Conservation (phyloP, 768 basidiomycete genomes). For the Lentinula raphanica region DNA sequence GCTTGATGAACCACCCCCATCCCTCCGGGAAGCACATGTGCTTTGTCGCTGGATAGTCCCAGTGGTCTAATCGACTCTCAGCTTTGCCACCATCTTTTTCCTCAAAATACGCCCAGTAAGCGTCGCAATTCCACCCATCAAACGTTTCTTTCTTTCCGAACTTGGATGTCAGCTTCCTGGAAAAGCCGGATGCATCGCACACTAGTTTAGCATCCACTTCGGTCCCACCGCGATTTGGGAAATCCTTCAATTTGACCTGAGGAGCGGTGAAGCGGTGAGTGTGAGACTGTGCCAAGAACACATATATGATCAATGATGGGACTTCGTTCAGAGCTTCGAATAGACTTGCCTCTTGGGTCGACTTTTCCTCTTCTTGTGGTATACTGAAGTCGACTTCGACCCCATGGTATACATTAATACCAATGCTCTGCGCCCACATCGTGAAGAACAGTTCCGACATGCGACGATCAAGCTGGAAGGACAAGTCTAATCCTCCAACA, state of each 20-base stretch:
- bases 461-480: constrained; percentile 9
- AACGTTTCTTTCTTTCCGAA: constrained; percentile 6
- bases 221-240: not conserved
- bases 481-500: constrained; percentile 1
- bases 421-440: constrained; percentile 11
- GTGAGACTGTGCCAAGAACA: not conserved
- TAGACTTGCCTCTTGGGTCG: constrained; percentile 2
- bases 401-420: constrained; percentile 12
- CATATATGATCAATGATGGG: not conserved
- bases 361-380: not conserved
- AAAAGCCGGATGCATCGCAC: constrained; percentile 8
- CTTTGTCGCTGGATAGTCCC: constrained; percentile 4
- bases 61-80: not conserved
- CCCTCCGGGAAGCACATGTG: constrained; percentile 14
- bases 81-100: constrained; percentile 6
- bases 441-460: constrained; percentile 14
- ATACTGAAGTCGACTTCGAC: constrained; percentile 8
- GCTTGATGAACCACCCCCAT: constrained; percentile 12
- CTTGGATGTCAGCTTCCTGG: not conserved
- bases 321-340: not conserved
- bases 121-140: constrained; percentile 10
- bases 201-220: constrained; percentile 6
- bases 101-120: constrained; percentile 9
- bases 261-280: not conserved
- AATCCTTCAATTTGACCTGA: not conserved